These are phyloP conservation scores for Alternaria gaisen DNA, from an alignment of 2,329 filamentous ascomycete genomes.

Conservation along the genomic window DNA sequence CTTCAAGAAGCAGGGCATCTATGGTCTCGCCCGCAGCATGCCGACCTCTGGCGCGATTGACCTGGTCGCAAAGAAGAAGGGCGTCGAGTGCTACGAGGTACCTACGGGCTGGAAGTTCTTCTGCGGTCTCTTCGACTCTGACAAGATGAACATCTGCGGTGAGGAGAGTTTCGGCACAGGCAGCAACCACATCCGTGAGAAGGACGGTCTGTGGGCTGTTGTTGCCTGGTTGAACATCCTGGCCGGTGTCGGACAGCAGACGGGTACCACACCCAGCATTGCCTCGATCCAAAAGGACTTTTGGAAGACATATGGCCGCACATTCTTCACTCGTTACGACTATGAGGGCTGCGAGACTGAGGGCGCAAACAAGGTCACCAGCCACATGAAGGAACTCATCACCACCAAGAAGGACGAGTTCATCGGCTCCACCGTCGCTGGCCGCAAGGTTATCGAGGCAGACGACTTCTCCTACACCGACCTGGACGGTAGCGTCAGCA, in stretches of 20 bases:
- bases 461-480: constrained; percentile 99
- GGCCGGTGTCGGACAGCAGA: constrained; percentile 86
- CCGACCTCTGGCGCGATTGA: constrained; percentile 96
- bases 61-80: constrained; percentile 93
- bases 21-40: constrained; percentile 96
- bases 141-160: constrained; percentile 99
- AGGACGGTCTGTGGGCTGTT: constrained; percentile 97
- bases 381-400: constrained; percentile 80
- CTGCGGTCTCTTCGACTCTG: constrained; percentile 93
- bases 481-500: constrained; percentile 93
- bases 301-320: constrained; percentile 95
- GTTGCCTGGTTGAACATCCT: constrained; percentile 99
- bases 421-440: constrained; percentile 81
- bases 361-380: constrained; percentile 88
- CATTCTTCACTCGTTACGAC: constrained; percentile 99
- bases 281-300: constrained; percentile 96
- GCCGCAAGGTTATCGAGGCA: constrained; percentile 85
- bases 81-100: constrained; percentile 91
- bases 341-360: constrained; percentile 95
- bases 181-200: constrained; percentile 98
- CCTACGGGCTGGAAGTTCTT: constrained; percentile 99
- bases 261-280: constrained; percentile 86
- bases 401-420: constrained; percentile 74
- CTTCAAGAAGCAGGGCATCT: constrained; percentile 97
- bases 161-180: constrained; percentile 99